Percentiles rank a stretch among this genome's conserved stretches.
These are phyloP conservation scores for Aspergillus tamarii DNA, from an alignment of 2,329 filamentous ascomycete species.

Conservation along the genomic window DNA sequence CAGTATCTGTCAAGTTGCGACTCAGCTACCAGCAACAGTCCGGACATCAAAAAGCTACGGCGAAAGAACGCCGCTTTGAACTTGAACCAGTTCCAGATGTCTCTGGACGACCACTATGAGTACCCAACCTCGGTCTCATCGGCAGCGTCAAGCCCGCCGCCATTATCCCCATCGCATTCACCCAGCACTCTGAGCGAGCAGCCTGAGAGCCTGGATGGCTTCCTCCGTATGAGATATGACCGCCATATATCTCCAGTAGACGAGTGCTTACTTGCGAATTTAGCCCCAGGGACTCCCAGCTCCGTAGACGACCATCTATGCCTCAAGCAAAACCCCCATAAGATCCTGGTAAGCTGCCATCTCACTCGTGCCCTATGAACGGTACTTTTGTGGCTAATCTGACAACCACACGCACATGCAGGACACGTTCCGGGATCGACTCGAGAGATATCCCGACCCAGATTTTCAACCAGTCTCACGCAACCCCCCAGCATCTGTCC, in stretches of 20 bases:
- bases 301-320: slow-evolving; percentile 9
- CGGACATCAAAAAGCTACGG: slow-evolving; percentile 33
- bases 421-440: slow-evolving; percentile 39
- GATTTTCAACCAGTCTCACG: slow-evolving; percentile 16
- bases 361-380: background rate
- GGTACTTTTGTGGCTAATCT: background rate
- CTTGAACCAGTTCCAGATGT: slow-evolving; percentile 28
- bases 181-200: slow-evolving; percentile 37
- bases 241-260: background rate
- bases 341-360: slow-evolving; percentile 19
- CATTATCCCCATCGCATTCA: slow-evolving; percentile 42
- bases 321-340: slow-evolving; percentile 17
- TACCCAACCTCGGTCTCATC: slow-evolving; percentile 33
- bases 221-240: slow-evolving; percentile 21
- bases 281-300: slow-evolving; percentile 17
- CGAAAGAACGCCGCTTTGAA: slow-evolving; percentile 39
- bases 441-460: slow-evolving; percentile 25
- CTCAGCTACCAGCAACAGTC: slow-evolving; percentile 28
- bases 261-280: slow-evolving; percentile 6
- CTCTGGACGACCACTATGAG: slow-evolving; percentile 21
- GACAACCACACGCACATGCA: slow-evolving; percentile 3
- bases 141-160: slow-evolving; percentile 38
- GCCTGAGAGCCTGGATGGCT: slow-evolving; percentile 28
- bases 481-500: slow-evolving; percentile 19
- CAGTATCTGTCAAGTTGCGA: slow-evolving; percentile 36